Conservation (phyloP, 139 green algal species). For the Coccomyxa sp. region DNA sequence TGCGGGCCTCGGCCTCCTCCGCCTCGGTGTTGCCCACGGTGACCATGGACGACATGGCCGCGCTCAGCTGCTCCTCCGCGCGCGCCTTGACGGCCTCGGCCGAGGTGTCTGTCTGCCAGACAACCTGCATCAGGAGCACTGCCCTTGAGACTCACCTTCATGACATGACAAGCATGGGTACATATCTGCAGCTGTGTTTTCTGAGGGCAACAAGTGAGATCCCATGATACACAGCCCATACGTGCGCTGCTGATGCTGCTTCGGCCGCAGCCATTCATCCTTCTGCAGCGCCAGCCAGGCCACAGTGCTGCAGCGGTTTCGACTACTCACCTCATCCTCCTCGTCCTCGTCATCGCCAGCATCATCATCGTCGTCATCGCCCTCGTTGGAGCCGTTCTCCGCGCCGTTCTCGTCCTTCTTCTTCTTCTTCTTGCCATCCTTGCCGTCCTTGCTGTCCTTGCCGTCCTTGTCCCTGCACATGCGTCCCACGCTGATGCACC, state of each 20-base stretch:
- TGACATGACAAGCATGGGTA: too few species aligned
- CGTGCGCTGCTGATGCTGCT: too few species aligned
- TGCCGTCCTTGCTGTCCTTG: neutral
- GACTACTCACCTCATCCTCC: conserved; percentile 13
- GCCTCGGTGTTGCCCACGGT: conserved; percentile 75
- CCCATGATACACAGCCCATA: too few species aligned
- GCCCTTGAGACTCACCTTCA: too few species aligned
- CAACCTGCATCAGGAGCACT: conserved; percentile 78
- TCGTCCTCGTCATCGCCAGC: conserved; percentile 38
- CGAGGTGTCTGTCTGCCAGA: conserved; percentile 93
- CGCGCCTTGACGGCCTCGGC: conserved; percentile 65
- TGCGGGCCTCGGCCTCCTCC: conserved; percentile 54
- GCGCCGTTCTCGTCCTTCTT: conserved; percentile 50
- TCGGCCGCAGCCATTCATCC: too few species aligned
- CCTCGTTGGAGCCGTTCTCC: conserved; percentile 22
- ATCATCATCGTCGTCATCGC: conserved; percentile 24
- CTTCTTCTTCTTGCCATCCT: conserved; percentile 31
- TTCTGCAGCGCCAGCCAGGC: too few species aligned
- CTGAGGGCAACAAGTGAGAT: too few species aligned
- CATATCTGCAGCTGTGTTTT: too few species aligned
- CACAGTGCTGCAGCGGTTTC: too few species aligned
- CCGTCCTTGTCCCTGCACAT: conserved; percentile 9
- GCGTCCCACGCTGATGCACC: neutral
- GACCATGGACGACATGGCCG: conserved; percentile 81
- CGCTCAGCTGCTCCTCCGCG: conserved; percentile 86